Evolutionary conservation across 805 yeast species (phyloP).

Genomic region (Candida incommunis): DNA sequence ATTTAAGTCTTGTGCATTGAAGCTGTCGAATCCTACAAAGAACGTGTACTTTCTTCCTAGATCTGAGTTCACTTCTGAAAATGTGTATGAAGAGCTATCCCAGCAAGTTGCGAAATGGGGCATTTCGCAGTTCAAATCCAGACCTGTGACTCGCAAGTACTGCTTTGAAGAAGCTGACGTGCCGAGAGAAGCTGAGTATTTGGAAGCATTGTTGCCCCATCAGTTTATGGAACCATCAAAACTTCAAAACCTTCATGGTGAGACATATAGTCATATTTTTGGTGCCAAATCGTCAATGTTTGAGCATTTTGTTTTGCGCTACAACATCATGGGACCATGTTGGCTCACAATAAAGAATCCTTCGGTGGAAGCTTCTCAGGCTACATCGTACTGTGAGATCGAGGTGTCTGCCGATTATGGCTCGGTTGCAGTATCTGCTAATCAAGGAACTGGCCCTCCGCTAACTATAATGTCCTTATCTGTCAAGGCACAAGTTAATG

Average conservation of each 20-base stretch:
- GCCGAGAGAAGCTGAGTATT: slow-evolving; percentile 67
- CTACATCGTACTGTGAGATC: slow-evolving; percentile 52
- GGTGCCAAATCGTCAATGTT: slow-evolving; percentile 64
- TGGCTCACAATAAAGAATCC: slow-evolving; percentile 71
- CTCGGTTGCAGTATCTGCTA: slow-evolving; percentile 23
- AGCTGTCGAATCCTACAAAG: slow-evolving; percentile 52
- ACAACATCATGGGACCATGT: slow-evolving; percentile 92
- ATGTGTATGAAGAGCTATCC: slow-evolving; percentile 64
- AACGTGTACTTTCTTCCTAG: slow-evolving; percentile 72
- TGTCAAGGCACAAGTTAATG: slow-evolving; percentile 68
- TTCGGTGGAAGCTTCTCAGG: slow-evolving; percentile 41
- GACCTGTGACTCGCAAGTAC: slow-evolving; percentile 61
- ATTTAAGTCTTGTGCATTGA: slow-evolving; percentile 50
- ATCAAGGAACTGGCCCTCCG: slow-evolving; percentile 38
- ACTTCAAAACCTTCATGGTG: slow-evolving; percentile 59
- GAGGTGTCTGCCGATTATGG: slow-evolving; percentile 21
- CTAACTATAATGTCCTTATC: slow-evolving; percentile 62
- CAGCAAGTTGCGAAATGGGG: slow-evolving; percentile 53
- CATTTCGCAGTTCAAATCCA: slow-evolving; percentile 47
- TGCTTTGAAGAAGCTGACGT: slow-evolving; percentile 77
- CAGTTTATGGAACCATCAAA: slow-evolving; percentile 19
- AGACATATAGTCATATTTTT: slow-evolving; percentile 63
- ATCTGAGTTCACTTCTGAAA: slow-evolving; percentile 26
- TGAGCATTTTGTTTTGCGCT: slow-evolving; percentile 72
- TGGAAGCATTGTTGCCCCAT: slow-evolving; percentile 65